Evolutionary conservation across 202 grass and related monocot species (phyloP), one percentile per base, ranked within the genome.

Genomic region (Eragrostis tef): DNA sequence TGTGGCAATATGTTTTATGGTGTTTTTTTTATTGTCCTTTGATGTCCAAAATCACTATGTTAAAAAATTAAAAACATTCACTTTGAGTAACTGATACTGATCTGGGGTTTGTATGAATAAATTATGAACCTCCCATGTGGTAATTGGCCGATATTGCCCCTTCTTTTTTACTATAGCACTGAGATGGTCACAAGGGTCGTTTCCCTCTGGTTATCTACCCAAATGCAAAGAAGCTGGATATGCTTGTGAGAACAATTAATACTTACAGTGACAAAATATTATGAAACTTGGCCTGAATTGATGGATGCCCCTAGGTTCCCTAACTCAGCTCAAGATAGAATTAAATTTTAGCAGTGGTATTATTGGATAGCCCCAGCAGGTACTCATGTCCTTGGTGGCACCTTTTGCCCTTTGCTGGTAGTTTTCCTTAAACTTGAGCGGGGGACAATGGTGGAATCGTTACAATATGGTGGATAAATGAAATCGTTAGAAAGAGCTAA

Each of bases 71-170:
- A 57, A 61, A 31, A 48, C 52, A 27, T 71, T 34, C 36, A 16
- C 76, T 76, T 66, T 47, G 56, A 64, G 24, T 80, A 63, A 62
- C 13, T 48, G 53, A 42, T 66, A 31, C 43, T 83, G 39, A 27
- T 44, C 14, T 61, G 34, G 39, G n/a, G 48, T 15, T 9, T 17
- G 66, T 29, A 12, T 58, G 24, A 51, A 56, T 78, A 17, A 9
- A 72, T 34, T 77, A 70, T 71, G 27, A 58, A 88, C 29, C 31
- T 71, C 26, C 48, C n/a, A 59, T 27, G 3, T n/a, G 20, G 39
- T 39, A 71, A 83, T 43, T 75, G n/a, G 39, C 12, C 36, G 58
- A 24, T 57, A 66, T 10, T n/a, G 36, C n/a, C 9, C 6, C 26
- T 70, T 48, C 22, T 6, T 20, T 44, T 56, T 20, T 56, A 79